Evolutionary conservation across 352 stramenopile species (phyloP), one percentile per base, ranked within the genome.

Genomic region (Phytophthora fragariaefolia): DNA sequence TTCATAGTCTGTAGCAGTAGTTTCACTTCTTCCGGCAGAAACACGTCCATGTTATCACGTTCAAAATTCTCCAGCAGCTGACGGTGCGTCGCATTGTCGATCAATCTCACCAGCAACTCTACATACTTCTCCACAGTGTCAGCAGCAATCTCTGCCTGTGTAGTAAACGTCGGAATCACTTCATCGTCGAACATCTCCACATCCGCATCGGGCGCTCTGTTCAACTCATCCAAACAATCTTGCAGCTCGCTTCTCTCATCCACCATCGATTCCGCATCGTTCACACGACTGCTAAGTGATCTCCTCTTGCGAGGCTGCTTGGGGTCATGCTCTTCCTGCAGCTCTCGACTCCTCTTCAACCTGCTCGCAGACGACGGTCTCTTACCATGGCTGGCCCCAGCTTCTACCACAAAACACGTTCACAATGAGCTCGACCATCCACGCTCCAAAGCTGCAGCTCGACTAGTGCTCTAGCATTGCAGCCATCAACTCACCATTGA

Each of bases 51-150:
- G 1, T 54, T 50, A 24, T 80, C 63, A 13, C 28, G 40, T 27
- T 82, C 70, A 38, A 80, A 74, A 17, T 22, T 43, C 2, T 73
- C 63, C 17, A 32, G 47, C 52, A 76, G 72, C 58, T 81, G 78
- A 2, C 80, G 73, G 32, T 69, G 46, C 10, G 70, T 64, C n/a
- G 74, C 64, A 4, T 74, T 59, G 6, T 82, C 63, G 56, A 90
- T 23, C 13, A 92, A 58, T 32, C 62, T 72, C 15, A 69, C 66
- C 23, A 96, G 32, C 26, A 79, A 57, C 5, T 83, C 80, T 0
- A 79, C 77, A 61, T 92, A 92, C 46, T 92, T 93, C 28, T 86
- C 84, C 1, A 94, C 69, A 22, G 60, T 85, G 20, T 83, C 82
- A 1, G 83, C 74, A 42, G 85, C 69, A 0, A 76, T 78, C 28